These are phyloP conservation scores for Coprinopsis sp. DNA, from an alignment of 768 basidiomycete species.

Conservation along the genomic window DNA sequence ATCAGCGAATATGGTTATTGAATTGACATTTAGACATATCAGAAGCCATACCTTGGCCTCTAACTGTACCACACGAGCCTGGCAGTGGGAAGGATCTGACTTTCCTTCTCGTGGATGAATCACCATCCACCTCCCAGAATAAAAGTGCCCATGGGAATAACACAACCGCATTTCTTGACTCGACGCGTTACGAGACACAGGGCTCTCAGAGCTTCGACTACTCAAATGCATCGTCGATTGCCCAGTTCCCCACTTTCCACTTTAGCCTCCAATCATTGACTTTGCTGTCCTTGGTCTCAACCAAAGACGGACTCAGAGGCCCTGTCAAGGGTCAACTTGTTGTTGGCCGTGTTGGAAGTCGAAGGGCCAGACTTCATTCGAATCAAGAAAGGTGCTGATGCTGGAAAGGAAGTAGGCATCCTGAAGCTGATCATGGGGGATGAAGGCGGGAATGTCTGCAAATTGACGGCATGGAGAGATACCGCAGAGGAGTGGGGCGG, in stretches of 20 bases:
- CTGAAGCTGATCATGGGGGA: conserved; percentile 72
- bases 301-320: conserved; percentile 26
- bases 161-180: conserved; percentile 1
- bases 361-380: conserved; percentile 69
- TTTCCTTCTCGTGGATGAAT: neutral
- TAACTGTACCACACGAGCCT: conserved; percentile 16
- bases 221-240: conserved; percentile 69
- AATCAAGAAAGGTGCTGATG: conserved; percentile 64
- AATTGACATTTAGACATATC: conserved; percentile 35
- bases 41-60: conserved; percentile 56
- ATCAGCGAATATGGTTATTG: neutral
- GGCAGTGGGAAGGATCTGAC: neutral
- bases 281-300: conserved; percentile 38
- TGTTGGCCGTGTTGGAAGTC: conserved; percentile 68
- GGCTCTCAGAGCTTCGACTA: conserved; percentile 44
- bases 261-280: conserved; percentile 62
- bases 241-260: conserved; percentile 67
- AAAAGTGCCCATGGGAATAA: neutral
- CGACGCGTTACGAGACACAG: conserved; percentile 14
- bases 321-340: conserved; percentile 48
- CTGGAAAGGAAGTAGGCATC: conserved; percentile 64
- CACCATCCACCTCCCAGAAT: neutral
- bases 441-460: conserved; percentile 62
- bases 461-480: conserved; percentile 76
- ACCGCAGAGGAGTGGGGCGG: conserved; percentile 70